These are phyloP conservation scores for Neurospora pannonica DNA, from an alignment of 495 filamentous ascomycete species.

Conservation along the genomic window DNA sequence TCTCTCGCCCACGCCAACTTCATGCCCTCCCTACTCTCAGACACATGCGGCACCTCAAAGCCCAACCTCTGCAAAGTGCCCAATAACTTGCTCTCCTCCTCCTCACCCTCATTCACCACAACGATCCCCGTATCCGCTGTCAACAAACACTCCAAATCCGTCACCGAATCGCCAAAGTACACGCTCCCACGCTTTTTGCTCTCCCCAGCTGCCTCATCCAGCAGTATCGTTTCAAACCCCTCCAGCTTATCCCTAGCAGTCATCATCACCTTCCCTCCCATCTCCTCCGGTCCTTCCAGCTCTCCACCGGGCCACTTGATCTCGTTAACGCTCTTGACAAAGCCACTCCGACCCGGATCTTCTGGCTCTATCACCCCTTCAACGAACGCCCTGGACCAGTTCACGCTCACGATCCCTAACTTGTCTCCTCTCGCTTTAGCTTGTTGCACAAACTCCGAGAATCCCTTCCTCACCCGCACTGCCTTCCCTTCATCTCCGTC, in stretches of 20 bases:
- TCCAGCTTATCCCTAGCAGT: slow-evolving; percentile 18
- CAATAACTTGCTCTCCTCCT: slow-evolving; percentile 24
- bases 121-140: slow-evolving; percentile 26
- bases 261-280: slow-evolving; percentile 13
- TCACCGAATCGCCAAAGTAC: slow-evolving; percentile 27
- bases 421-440: slow-evolving; percentile 12
- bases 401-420: slow-evolving; percentile 33
- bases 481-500: slow-evolving; percentile 9
- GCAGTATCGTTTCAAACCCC: slow-evolving; percentile 5
- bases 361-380: slow-evolving; percentile 13
- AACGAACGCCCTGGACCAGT: slow-evolving; percentile 37
- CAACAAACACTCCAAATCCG: slow-evolving; percentile 29
- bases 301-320: slow-evolving; percentile 19
- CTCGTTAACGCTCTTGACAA: slow-evolving; percentile 18
- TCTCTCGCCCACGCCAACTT: slow-evolving; percentile 21
- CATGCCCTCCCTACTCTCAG: neutral
- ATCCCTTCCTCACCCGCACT: slow-evolving; percentile 27
- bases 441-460: slow-evolving; percentile 19
- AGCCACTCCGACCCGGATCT: neutral
- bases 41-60: slow-evolving; percentile 24
- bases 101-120: slow-evolving; percentile 19
- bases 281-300: slow-evolving; percentile 23
- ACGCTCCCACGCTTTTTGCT: slow-evolving; percentile 5
- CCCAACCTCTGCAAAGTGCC: slow-evolving; percentile 27
- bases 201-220: neutral